Conservation (phyloP, 768 basidiomycete genomes). For the Auricularia sp. region DNA sequence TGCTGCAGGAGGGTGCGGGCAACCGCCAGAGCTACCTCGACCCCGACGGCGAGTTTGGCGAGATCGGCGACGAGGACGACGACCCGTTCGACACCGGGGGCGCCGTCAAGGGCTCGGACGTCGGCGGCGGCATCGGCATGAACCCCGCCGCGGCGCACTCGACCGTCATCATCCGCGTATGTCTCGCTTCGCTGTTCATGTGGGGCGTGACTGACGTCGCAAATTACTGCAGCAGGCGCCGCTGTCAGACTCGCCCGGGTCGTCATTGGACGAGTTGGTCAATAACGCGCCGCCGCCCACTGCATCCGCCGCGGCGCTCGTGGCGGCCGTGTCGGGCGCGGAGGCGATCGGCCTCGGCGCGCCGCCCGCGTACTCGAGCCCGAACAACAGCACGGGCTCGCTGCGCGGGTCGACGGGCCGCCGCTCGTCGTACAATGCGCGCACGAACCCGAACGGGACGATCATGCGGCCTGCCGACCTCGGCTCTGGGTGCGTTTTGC, state of each 20-base stretch:
- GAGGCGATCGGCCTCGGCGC: slow-evolving; percentile 34
- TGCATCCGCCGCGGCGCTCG: slow-evolving; percentile 15
- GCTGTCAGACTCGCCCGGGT: neutral
- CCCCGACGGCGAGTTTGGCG: slow-evolving; percentile 40
- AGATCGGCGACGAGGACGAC: slow-evolving; percentile 24
- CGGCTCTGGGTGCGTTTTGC: slow-evolving; percentile 48
- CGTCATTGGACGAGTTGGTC: slow-evolving; percentile 20
- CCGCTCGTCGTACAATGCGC: slow-evolving; percentile 45
- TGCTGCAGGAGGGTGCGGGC: slow-evolving; percentile 25
- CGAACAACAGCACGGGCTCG: slow-evolving; percentile 37
- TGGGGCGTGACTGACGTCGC: neutral
- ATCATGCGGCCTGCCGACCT: slow-evolving; percentile 72
- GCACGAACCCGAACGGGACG: slow-evolving; percentile 60
- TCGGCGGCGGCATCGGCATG: slow-evolving; percentile 33
- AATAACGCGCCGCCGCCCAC: slow-evolving; percentile 32
- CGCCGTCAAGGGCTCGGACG: slow-evolving; percentile 52
- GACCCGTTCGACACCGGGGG: slow-evolving; percentile 51
- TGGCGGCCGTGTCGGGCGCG: slow-evolving; percentile 12
- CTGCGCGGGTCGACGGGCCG: slow-evolving; percentile 26
- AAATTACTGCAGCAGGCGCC: neutral
- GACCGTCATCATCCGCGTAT: slow-evolving; percentile 52
- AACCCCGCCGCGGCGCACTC: slow-evolving; percentile 53
- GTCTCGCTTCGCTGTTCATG: slow-evolving; percentile 2
- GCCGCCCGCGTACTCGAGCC: slow-evolving; percentile 52
- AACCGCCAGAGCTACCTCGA: slow-evolving; percentile 21